These are phyloP conservation scores for Metschnikowia aberdeeniae DNA, from an alignment of 805 yeast genomes.

Conservation along the genomic window DNA sequence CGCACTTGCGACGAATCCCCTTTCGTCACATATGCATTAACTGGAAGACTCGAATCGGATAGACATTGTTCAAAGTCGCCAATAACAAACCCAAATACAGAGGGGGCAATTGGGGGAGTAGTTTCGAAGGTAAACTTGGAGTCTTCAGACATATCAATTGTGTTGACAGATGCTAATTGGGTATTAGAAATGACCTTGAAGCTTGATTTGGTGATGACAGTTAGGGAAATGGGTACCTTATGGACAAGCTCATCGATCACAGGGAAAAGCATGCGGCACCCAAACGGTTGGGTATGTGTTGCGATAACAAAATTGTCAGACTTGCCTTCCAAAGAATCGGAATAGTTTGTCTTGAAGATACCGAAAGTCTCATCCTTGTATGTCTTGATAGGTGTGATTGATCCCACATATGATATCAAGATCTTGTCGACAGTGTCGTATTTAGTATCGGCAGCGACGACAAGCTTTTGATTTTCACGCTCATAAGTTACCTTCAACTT, in stretches of 20 bases:
- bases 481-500: constrained; percentile 32
- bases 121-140: constrained; percentile 40
- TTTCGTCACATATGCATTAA: constrained; percentile 52
- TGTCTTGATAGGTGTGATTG: constrained; percentile 47
- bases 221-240: constrained; percentile 49
- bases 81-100: constrained; percentile 62
- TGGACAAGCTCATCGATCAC: constrained; percentile 61
- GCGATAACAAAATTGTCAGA: constrained; percentile 54
- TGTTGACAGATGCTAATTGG: constrained; percentile 21
- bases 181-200: constrained; percentile 54
- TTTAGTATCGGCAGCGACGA: constrained; percentile 21
- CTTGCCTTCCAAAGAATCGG: constrained; percentile 45
- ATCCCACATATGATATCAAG: constrained; percentile 46
- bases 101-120: constrained; percentile 58
- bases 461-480: constrained; percentile 37
- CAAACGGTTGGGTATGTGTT: constrained; percentile 70
- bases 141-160: constrained; percentile 22
- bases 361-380: constrained; percentile 59
- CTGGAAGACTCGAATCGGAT: constrained; percentile 31
- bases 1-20: constrained; percentile 48
- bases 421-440: constrained; percentile 8
- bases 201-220: constrained; percentile 41
- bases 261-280: constrained; percentile 62
- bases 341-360: constrained; percentile 62
- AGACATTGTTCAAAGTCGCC: constrained; percentile 54